Conservation (phyloP, 306 rosid species). For the Glycine soja region DNA sequence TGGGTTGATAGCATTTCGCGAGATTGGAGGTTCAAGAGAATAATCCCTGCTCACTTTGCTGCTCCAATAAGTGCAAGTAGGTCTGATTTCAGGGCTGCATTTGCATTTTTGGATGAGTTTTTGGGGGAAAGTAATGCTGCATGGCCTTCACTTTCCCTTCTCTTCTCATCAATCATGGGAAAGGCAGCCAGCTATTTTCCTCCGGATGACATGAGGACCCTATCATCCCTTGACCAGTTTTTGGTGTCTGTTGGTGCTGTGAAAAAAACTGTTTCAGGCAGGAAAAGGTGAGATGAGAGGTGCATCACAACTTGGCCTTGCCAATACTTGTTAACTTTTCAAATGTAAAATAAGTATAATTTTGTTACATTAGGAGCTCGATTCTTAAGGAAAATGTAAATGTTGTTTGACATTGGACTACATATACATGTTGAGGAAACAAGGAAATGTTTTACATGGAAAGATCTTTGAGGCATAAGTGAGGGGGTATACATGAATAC, state of each 20-base stretch:
- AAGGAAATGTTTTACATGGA: constrained; percentile 16
- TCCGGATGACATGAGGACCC: constrained; percentile 93
- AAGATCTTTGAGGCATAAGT: neutral
- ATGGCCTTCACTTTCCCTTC: constrained; percentile 72
- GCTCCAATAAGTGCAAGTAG: constrained; percentile 83
- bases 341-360: constrained; percentile 42
- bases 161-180: constrained; percentile 82
- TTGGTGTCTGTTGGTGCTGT: constrained; percentile 92
- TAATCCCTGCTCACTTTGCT: constrained; percentile 90
- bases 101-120: constrained; percentile 85
- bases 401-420: constrained; percentile 32
- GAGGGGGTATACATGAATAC: neutral
- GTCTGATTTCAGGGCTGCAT: constrained; percentile 80
- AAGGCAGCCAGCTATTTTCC: constrained; percentile 95
- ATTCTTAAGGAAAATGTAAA: constrained; percentile 46
- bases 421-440: constrained; percentile 30
- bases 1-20: constrained; percentile 81
- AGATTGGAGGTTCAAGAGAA: constrained; percentile 92
- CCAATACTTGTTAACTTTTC: constrained; percentile 37
- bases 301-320: constrained; percentile 22
- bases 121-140: constrained; percentile 62
- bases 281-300: constrained; percentile 54
- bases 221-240: constrained; percentile 89
- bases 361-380: constrained; percentile 41
- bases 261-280: constrained; percentile 87